Conservation (phyloP, 331 rosid species). For the Erythrophleum ivorense region DNA sequence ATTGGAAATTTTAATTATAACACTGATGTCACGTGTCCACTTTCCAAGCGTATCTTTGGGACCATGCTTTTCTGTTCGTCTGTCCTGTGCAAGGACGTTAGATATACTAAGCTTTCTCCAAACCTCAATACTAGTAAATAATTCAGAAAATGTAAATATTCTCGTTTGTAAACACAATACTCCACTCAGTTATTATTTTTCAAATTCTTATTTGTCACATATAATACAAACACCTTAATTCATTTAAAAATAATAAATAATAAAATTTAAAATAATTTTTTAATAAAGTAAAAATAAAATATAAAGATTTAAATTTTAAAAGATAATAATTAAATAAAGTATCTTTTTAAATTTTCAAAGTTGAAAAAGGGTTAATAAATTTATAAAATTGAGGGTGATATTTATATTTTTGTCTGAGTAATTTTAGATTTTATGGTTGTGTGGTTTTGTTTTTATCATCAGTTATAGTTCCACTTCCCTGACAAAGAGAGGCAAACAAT, state of each 20-base stretch:
- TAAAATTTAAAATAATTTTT: too few species aligned
- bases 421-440: conserved; percentile 35
- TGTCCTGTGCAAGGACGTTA: neutral
- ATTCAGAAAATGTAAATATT: too few species aligned
- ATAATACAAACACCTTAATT: too few species aligned
- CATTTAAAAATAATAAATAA: too few species aligned
- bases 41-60: conserved; percentile 12
- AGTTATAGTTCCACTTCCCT: conserved; percentile 26
- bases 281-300: too few species aligned
- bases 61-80: conserved; percentile 40
- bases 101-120: neutral
- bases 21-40: conserved; percentile 39
- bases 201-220: too few species aligned
- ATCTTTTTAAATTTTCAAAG: too few species aligned
- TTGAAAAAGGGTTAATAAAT: neutral
- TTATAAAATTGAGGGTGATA: neutral
- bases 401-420: neutral
- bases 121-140: too few species aligned
- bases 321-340: too few species aligned
- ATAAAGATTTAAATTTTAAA: too few species aligned
- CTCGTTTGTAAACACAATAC: too few species aligned
- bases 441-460: conserved; percentile 41
- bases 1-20: neutral
- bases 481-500: conserved; percentile 42
- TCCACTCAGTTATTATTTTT: too few species aligned